Evolutionary conservation across 23 red algal species (phyloP).

Genomic region (Gracilariopsis chorda): DNA sequence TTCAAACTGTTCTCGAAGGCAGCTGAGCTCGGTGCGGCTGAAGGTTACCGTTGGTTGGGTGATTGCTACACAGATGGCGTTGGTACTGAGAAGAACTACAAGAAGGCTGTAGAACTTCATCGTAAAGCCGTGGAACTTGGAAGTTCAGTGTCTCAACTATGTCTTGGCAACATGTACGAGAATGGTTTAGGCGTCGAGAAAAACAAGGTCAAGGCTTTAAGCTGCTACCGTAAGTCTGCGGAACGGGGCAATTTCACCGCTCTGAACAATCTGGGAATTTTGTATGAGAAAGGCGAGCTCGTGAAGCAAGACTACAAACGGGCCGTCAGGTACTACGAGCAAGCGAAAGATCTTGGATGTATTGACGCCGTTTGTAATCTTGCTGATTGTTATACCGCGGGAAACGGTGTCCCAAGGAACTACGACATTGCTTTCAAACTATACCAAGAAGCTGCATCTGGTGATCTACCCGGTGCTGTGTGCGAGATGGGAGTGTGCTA

Average conservation of each 20-base stretch:
- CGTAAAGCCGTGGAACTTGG: slow-evolving; percentile 35
- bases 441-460: slow-evolving; percentile 31
- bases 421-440: slow-evolving; percentile 6
- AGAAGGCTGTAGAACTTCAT: slow-evolving; percentile 16
- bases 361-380: slow-evolving; percentile 59
- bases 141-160: background rate
- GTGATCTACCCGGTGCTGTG: slow-evolving; percentile 15
- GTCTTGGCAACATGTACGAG: slow-evolving; percentile 38
- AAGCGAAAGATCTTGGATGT: slow-evolving; percentile 17
- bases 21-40: slow-evolving; percentile 21
- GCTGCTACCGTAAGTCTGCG: slow-evolving; percentile 22
- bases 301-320: slow-evolving; percentile 53
- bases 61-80: slow-evolving; percentile 42
- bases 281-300: slow-evolving; percentile 52
- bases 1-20: slow-evolving; percentile 25
- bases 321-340: slow-evolving; percentile 21
- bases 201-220: slow-evolving; percentile 17
- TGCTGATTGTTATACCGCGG: slow-evolving; percentile 46
- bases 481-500: slow-evolving; percentile 55
- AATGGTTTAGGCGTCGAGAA: slow-evolving; percentile 25
- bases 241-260: slow-evolving; percentile 28
- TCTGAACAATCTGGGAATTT: slow-evolving; percentile 53
- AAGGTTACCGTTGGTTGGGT: slow-evolving; percentile 46
- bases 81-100: slow-evolving; percentile 8
- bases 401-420: slow-evolving; percentile 34